Conservation (phyloP, 768 basidiomycete species). For the Brasilioporus rufonigricans region DNA sequence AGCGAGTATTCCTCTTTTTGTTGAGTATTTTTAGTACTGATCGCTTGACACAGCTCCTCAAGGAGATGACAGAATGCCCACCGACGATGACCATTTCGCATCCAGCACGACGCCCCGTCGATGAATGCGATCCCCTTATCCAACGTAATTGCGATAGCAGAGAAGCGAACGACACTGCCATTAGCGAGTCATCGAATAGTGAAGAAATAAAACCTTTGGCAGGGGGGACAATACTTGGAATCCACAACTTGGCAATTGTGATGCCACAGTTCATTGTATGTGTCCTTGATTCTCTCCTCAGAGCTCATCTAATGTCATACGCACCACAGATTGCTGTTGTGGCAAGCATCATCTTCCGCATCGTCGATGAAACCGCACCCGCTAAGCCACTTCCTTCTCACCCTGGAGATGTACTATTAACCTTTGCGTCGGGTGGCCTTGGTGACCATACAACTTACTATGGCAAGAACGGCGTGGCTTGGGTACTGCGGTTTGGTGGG, state of each 20-base stretch:
- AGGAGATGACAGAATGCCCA: constrained; percentile 55
- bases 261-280: constrained; percentile 89
- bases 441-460: constrained; percentile 56
- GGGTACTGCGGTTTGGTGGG: constrained; percentile 93
- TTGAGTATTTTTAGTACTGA: constrained; percentile 2
- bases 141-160: constrained; percentile 46
- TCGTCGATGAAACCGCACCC: constrained; percentile 56
- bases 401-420: constrained; percentile 32
- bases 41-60: constrained; percentile 52
- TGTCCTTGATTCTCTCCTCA: neutral
- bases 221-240: constrained; percentile 90
- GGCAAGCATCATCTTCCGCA: constrained; percentile 82
- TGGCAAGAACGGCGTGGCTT: constrained; percentile 88
- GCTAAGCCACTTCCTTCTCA: constrained; percentile 19
- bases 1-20: constrained; percentile 54
- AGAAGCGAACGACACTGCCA: constrained; percentile 40
- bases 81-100: constrained; percentile 12
- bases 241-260: constrained; percentile 94
- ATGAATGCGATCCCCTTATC: constrained; percentile 52
- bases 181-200: constrained; percentile 23
- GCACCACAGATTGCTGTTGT: constrained; percentile 71
- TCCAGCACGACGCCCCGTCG: constrained; percentile 32
- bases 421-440: constrained; percentile 22
- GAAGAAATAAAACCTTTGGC: constrained; percentile 51
- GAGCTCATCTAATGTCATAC: neutral